Percentiles rank a stretch among this genome's conserved stretches.
These are phyloP conservation scores for Leptomonas pyrrhocoris DNA, from an alignment of 208 protist genomes.

Conservation along the genomic window DNA sequence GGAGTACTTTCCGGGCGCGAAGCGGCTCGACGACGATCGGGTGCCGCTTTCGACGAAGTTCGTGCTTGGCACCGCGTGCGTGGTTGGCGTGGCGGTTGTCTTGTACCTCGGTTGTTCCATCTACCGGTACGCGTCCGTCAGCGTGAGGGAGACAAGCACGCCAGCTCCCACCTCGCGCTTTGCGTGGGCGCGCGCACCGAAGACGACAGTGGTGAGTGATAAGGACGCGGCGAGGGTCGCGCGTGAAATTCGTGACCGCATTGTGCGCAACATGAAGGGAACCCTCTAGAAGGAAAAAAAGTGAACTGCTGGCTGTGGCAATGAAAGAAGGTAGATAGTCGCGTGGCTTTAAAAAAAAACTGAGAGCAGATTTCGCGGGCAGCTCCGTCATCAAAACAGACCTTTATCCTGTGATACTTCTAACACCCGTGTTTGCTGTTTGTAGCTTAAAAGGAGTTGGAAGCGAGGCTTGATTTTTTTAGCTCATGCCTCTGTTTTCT, in stretches of 20 bases:
- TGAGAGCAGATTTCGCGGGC: too few species aligned
- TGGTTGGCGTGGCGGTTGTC: conserved; percentile 20
- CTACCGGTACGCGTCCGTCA: conserved; percentile 16
- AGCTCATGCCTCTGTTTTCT: background rate
- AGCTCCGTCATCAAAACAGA: too few species aligned
- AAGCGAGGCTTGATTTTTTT: background rate
- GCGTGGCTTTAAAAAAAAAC: background rate
- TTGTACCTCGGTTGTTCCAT: conserved; percentile 21
- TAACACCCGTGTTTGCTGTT: background rate
- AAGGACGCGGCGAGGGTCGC: conserved; percentile 16
- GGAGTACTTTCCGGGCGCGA: conserved; percentile 40
- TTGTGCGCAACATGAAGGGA: conserved; percentile 14
- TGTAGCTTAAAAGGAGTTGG: too few species aligned
- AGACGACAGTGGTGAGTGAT: conserved; percentile 9
- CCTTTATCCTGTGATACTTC: too few species aligned
- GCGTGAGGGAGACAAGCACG: conserved; percentile 6
- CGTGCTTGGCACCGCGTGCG: conserved; percentile 18
- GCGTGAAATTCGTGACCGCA: conserved; percentile 21
- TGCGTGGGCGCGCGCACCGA: conserved; percentile 7
- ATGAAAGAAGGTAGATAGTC: background rate
- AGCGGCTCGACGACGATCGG: conserved; percentile 33
- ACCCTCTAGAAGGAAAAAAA: background rate
- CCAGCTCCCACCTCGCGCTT: conserved; percentile 12
- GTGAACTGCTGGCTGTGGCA: background rate
- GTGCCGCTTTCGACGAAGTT: conserved; percentile 35